A percentile compares a stretch with the other conserved stretches of the same genome.
Conservation (phyloP, 257 asterid species). For the Nicotiana noctiflora region DNA sequence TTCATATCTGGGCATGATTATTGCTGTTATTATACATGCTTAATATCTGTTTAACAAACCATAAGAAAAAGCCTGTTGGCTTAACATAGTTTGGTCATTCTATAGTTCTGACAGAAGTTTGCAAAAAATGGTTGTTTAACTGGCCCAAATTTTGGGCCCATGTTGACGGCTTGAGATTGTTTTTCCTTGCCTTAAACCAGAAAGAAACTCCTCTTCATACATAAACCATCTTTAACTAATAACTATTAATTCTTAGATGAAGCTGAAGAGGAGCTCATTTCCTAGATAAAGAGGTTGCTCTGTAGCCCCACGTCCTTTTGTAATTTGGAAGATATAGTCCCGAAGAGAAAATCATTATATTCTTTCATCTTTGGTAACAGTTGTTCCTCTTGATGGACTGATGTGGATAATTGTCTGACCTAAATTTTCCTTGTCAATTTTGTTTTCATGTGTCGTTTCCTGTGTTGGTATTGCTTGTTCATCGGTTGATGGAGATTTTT, state of each 20-base stretch:
- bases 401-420: slow-evolving; percentile 29
- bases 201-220: background rate
- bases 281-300: background rate
- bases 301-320: slow-evolving; percentile 1
- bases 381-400: slow-evolving; percentile 18
- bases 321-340: background rate
- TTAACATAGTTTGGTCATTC: background rate
- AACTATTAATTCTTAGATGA: background rate
- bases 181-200: background rate
- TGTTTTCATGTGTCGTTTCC: slow-evolving; percentile 19
- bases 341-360: background rate
- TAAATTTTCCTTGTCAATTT: slow-evolving; percentile 6
- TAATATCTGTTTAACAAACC: background rate
- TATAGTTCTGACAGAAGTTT: background rate
- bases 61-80: background rate
- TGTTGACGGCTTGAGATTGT: background rate
- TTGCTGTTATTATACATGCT: background rate
- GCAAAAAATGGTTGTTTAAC: background rate
- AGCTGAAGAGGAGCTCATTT: slow-evolving; percentile 4
- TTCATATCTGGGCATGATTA: background rate
- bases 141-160: background rate
- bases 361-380: slow-evolving; percentile 14
- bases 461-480: slow-evolving; percentile 30
- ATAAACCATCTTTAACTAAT: background rate
- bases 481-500: slow-evolving; percentile 18